A percentile compares a stretch with the other conserved stretches of the same genome.
phyloP scores from a whole-genome alignment of 805 yeast genomes.

The Saccharomycopsis babjevae region DNA sequence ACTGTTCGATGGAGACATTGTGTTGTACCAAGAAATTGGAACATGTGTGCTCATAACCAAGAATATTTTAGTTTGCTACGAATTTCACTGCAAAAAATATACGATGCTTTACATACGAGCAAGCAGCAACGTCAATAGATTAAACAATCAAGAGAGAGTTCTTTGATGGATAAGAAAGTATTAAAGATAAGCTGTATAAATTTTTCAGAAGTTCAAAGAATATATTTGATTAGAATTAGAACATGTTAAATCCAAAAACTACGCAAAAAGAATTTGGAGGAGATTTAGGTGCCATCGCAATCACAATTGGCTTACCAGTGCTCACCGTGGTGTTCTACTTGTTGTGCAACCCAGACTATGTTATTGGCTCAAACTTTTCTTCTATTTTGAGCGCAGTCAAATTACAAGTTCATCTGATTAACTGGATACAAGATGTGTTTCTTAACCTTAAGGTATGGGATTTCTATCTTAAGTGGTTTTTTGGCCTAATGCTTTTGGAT shows the following conservation, averaged over 20 bases:
- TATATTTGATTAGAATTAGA: not conserved
- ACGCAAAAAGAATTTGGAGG: conserved; percentile 71
- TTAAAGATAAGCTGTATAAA: too few species aligned
- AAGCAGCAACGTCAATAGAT: not conserved
- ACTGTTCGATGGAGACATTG: not conserved
- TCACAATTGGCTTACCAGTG: conserved; percentile 58
- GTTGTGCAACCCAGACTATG: conserved; percentile 50
- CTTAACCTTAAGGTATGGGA: conserved; percentile 45
- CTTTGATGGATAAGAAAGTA: too few species aligned
- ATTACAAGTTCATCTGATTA: conserved; percentile 16
- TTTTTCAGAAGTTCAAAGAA: too few species aligned
- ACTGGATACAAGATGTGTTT: conserved; percentile 23
- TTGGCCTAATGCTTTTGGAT: conserved; percentile 53
- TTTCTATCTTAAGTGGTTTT: conserved; percentile 67
- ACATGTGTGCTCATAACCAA: not conserved
- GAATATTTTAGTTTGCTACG: not conserved
- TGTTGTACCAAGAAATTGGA: not conserved
- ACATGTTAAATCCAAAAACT: conserved; percentile 58
- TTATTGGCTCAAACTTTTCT: conserved; percentile 34
- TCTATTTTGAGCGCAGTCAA: conserved; percentile 33
- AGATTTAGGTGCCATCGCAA: conserved; percentile 54
- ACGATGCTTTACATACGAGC: not conserved
- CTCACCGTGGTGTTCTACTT: conserved; percentile 51
- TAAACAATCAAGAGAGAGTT: too few species aligned
- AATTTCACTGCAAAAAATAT: not conserved